These are phyloP conservation scores for Dactylella cylindrospora DNA, from an alignment of 2,329 filamentous ascomycete species.

Conservation along the genomic window DNA sequence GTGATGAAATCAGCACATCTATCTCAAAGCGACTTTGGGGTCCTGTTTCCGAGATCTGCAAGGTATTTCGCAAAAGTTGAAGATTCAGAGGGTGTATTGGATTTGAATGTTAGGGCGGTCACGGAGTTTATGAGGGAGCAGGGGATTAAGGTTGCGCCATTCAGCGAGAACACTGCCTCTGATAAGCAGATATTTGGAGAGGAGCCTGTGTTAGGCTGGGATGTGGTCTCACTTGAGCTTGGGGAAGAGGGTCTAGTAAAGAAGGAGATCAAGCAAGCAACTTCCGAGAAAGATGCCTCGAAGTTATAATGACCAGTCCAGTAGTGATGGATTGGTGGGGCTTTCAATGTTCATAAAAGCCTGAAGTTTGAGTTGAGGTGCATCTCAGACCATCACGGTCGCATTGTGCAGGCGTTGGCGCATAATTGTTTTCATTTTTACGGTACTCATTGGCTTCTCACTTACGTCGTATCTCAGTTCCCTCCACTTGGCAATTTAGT, in stretches of 20 bases:
- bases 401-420: too few species aligned
- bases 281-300: too few species aligned
- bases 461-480: too few species aligned
- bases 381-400: too few species aligned
- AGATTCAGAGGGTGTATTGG: constrained; percentile 62
- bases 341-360: too few species aligned
- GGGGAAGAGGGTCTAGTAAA: constrained; percentile 45
- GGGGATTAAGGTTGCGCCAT: constrained; percentile 13
- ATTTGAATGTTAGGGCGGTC: constrained; percentile 62
- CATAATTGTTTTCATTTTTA: too few species aligned
- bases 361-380: too few species aligned
- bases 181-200: constrained; percentile 57
- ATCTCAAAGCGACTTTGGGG: constrained; percentile 78
- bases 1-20: constrained; percentile 73
- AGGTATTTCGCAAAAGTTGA: constrained; percentile 62
- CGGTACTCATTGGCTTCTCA: too few species aligned
- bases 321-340: too few species aligned
- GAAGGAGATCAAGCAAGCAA: constrained; percentile 35
- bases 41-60: constrained; percentile 74
- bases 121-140: constrained; percentile 54
- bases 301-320: too few species aligned
- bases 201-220: constrained; percentile 53
- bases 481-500: too few species aligned
- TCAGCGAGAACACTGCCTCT: constrained; percentile 54
- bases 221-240: constrained; percentile 51